Conservation (phyloP, 2,329 filamentous ascomycete genomes). For the Fusarium sp. region DNA sequence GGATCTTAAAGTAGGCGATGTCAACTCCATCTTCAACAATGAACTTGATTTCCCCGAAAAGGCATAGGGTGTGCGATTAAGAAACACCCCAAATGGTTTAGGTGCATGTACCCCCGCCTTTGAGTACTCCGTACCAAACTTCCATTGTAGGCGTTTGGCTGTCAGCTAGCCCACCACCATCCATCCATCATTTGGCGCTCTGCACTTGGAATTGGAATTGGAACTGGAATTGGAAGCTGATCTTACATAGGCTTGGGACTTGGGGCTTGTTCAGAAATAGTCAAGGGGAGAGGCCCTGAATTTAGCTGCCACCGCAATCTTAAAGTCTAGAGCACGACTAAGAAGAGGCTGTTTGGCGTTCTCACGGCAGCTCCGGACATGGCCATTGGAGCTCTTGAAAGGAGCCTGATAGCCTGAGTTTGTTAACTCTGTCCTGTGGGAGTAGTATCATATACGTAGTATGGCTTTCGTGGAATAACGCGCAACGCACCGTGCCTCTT, state of each 20-base stretch:
- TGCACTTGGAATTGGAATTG: background rate
- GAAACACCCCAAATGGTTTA: constrained; percentile 39
- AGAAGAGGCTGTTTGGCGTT: constrained; percentile 3
- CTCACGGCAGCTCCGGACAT: constrained; percentile 14
- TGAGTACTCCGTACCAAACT: background rate
- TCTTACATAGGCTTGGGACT: background rate
- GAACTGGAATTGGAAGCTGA: background rate
- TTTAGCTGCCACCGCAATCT: constrained; percentile 48
- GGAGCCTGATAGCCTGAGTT: background rate
- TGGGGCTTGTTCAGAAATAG: constrained; percentile 23
- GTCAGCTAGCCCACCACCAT: constrained; percentile 42
- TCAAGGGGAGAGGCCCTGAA: constrained; percentile 27
- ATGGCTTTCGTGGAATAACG: constrained; percentile 22
- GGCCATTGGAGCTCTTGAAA: constrained; percentile 6
- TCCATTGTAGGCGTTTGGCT: constrained; percentile 23
- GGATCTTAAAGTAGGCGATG: constrained; percentile 16
- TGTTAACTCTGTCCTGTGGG: background rate
- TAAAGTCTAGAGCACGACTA: constrained; percentile 37
- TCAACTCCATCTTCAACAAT: constrained; percentile 17
- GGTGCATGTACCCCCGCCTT: constrained; percentile 36
- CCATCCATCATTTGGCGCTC: background rate
- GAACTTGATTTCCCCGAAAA: constrained; percentile 25
- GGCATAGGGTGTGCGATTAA: constrained; percentile 39
- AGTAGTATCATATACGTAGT: background rate
- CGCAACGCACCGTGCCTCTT: constrained; percentile 27